Evolutionary conservation across 495 filamentous ascomycete genomes (phyloP).

Genomic region (Amphirosellinia nigrospora): DNA sequence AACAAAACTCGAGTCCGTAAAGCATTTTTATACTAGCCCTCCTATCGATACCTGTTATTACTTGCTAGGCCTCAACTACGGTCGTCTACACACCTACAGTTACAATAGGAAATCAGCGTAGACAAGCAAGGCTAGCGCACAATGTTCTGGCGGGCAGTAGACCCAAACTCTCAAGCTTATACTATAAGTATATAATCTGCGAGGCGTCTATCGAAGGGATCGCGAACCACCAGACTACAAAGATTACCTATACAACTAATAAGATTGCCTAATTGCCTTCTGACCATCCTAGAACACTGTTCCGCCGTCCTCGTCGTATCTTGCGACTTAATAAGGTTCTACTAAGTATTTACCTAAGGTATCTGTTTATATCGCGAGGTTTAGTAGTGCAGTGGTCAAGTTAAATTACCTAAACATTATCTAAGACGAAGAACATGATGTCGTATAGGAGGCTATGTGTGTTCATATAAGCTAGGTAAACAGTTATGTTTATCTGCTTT

Average conservation of each 20-base stretch:
- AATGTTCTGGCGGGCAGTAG: neutral
- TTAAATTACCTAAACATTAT: neutral
- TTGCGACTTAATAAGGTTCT: conserved; percentile 1
- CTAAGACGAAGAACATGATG: neutral
- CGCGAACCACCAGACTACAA: neutral
- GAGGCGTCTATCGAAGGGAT: neutral
- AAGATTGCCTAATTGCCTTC: neutral
- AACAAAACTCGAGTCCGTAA: neutral
- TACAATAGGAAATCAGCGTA: neutral
- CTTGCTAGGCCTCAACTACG: neutral
- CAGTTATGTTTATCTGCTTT: neutral
- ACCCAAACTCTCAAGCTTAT: neutral
- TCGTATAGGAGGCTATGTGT: neutral
- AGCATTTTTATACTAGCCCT: neutral
- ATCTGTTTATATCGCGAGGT: conserved; percentile 1
- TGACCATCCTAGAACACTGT: neutral
- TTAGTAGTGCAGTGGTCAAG: neutral
- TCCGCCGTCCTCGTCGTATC: neutral
- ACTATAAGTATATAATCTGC: neutral
- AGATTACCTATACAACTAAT: neutral
- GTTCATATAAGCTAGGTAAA: neutral
- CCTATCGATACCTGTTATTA: neutral
- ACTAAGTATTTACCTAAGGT: too few relatives aligned
- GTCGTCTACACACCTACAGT: too few relatives aligned
- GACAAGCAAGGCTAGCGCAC: neutral